Evolutionary conservation across 768 basidiomycete genomes (phyloP).

Genomic region (Crucibulum laeve): DNA sequence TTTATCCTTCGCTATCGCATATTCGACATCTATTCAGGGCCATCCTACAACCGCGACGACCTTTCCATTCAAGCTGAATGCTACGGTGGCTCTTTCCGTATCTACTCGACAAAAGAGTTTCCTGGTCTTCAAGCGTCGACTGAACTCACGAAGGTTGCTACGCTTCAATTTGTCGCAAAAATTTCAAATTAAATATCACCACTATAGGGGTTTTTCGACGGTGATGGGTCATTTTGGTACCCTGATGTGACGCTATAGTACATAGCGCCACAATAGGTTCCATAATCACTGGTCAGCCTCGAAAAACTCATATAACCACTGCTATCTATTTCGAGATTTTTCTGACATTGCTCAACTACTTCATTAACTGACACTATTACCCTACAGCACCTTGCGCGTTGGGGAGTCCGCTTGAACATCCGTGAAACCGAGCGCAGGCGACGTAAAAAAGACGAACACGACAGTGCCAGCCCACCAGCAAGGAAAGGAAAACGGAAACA

Average conservation of each 20-base stretch:
- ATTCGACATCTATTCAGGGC: conserved; percentile 54
- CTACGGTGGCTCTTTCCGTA: conserved; percentile 58
- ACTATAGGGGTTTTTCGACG: too few relatives aligned
- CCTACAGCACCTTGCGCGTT: conserved; percentile 19
- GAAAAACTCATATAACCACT: too few relatives aligned
- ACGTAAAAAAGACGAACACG: conserved; percentile 10
- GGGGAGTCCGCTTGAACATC: conserved; percentile 22
- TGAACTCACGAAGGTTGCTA: conserved; percentile 57
- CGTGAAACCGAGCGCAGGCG: conserved; percentile 20
- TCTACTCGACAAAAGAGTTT: conserved; percentile 71
- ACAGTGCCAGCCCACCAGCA: background rate
- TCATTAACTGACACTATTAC: too few relatives aligned
- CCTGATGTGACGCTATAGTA: too few relatives aligned
- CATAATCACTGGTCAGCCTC: too few relatives aligned
- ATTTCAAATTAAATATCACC: too few relatives aligned
- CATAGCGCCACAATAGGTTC: too few relatives aligned
- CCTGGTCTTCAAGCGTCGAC: conserved; percentile 65
- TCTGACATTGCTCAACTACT: too few relatives aligned
- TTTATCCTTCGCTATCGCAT: conserved; percentile 64
- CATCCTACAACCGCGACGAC: conserved; percentile 18
- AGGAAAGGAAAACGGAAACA: conserved; percentile 1
- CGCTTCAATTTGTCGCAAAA: background rate
- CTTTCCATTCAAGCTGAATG: conserved; percentile 56
- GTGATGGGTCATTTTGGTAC: too few relatives aligned
- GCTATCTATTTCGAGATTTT: too few relatives aligned